Conservation (phyloP, 805 yeast species). For the Yamadazyma akitaensis region DNA sequence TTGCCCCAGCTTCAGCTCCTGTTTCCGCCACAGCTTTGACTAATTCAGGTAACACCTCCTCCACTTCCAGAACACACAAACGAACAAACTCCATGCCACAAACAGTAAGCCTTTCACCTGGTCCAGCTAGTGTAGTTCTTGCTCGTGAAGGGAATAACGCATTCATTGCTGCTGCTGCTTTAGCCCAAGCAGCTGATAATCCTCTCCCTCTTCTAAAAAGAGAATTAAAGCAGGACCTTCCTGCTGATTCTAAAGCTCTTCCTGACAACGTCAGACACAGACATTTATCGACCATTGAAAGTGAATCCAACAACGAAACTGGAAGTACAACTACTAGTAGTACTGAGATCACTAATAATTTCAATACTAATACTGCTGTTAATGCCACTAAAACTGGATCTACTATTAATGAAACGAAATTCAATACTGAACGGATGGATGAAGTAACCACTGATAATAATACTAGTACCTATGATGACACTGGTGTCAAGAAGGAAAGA, state of each 20-base stretch:
- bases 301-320: not conserved
- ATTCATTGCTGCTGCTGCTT: constrained; percentile 76
- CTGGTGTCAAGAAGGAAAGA: not conserved
- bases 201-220: constrained; percentile 51
- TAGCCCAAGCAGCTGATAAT: constrained; percentile 76
- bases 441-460: too few relatives aligned
- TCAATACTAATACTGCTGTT: not conserved
- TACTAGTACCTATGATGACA: not conserved
- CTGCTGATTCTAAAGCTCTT: not conserved
- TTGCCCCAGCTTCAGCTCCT: too few relatives aligned
- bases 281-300: not conserved
- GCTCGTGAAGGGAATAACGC: constrained; percentile 45
- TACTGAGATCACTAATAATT: not conserved
- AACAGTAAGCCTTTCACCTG: constrained; percentile 28
- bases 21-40: too few relatives aligned
- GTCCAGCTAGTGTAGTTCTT: constrained; percentile 46
- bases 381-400: not conserved
- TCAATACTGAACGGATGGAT: too few relatives aligned
- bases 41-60: not conserved
- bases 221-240: constrained; percentile 9
- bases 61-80: constrained; percentile 12
- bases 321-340: not conserved
- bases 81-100: constrained; percentile 23
- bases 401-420: not conserved
- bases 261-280: not conserved